Conservation (phyloP, 139 green algal genomes). For the Limnomonas spitsbergensis region DNA sequence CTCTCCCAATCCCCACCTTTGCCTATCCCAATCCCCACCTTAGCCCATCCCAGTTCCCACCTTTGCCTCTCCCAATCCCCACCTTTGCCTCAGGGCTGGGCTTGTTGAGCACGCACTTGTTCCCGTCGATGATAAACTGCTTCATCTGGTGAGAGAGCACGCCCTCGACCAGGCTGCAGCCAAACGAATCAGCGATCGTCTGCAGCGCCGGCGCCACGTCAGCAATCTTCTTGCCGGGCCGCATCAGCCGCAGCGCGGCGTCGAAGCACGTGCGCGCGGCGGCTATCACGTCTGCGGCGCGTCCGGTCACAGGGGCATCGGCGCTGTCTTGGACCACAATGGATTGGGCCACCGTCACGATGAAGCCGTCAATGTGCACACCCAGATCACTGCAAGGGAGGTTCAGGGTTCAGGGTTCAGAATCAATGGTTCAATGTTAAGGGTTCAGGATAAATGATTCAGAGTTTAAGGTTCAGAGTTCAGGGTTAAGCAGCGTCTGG, state of each 20-base stretch:
- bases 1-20: too few species aligned
- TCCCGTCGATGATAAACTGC: slow-evolving; percentile 95
- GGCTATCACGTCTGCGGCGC: slow-evolving; percentile 81
- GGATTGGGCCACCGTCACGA: slow-evolving; percentile 82
- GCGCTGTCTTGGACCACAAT: slow-evolving; percentile 49
- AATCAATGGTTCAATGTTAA: too few species aligned
- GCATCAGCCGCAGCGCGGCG: slow-evolving; percentile 83
- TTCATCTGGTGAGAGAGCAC: slow-evolving; percentile 92
- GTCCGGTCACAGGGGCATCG: slow-evolving; percentile 62
- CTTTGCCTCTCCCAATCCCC: too few species aligned
- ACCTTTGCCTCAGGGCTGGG: slow-evolving; percentile 77
- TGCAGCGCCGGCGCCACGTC: slow-evolving; percentile 74
- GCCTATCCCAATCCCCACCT: too few species aligned
- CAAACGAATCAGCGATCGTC: slow-evolving; percentile 81
- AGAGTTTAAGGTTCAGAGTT: too few species aligned
- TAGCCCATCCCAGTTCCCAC: too few species aligned
- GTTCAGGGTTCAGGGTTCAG: too few species aligned
- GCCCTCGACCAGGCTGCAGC: slow-evolving; percentile 90
- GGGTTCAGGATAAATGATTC: too few species aligned
- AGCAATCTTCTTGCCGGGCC: slow-evolving; percentile 73
- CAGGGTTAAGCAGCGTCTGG: too few species aligned
- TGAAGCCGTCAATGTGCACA: slow-evolving; percentile 95
- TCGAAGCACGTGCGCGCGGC: slow-evolving; percentile 80
- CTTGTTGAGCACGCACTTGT: slow-evolving; percentile 93
- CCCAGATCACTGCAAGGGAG: slow-evolving; percentile 79